Percentiles rank a stretch among this genome's conserved stretches.
phyloP scores from a whole-genome alignment of 352 stramenopile species.

The Globisporangium viniferum region DNA sequence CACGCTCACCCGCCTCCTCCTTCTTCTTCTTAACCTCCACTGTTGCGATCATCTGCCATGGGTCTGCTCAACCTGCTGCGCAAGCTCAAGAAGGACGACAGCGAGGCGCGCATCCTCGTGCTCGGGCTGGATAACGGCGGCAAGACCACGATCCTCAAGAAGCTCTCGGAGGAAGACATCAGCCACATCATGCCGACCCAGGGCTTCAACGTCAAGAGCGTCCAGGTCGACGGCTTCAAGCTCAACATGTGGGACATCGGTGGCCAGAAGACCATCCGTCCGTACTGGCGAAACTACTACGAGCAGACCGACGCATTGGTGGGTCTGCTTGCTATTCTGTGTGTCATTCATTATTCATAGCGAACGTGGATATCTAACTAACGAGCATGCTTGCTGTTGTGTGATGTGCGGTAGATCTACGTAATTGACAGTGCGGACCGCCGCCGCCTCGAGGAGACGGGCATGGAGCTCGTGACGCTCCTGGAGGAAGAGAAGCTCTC shows the following conservation, averaged over 20 bases:
- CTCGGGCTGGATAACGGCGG: constrained; percentile 95
- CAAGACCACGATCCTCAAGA: constrained; percentile 98
- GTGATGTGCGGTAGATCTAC: constrained; percentile 68
- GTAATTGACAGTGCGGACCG: constrained; percentile 94
- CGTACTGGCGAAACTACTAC: constrained; percentile 99
- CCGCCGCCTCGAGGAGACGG: constrained; percentile 91
- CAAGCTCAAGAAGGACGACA: constrained; percentile 95
- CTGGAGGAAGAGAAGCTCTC: constrained; percentile 94
- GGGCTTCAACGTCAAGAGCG: constrained; percentile 96
- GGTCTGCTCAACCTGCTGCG: constrained; percentile 91
- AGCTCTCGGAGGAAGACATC: constrained; percentile 94
- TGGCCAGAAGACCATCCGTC: constrained; percentile 98
- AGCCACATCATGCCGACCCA: constrained; percentile 92
- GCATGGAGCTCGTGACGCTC: constrained; percentile 90
- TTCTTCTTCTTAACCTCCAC: neutral
- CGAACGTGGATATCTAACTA: neutral
- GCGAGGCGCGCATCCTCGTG: constrained; percentile 93
- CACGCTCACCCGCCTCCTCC: neutral
- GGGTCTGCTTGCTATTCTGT: neutral
- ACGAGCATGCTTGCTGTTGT: neutral
- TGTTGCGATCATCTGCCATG: constrained; percentile 45
- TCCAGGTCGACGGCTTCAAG: constrained; percentile 96
- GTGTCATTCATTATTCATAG: neutral
- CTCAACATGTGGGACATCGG: constrained; percentile 99
- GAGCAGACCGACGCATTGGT: constrained; percentile 95